These are phyloP conservation scores for Clohesyomyces aquaticus DNA, from an alignment of 495 filamentous ascomycete species.

Conservation along the genomic window DNA sequence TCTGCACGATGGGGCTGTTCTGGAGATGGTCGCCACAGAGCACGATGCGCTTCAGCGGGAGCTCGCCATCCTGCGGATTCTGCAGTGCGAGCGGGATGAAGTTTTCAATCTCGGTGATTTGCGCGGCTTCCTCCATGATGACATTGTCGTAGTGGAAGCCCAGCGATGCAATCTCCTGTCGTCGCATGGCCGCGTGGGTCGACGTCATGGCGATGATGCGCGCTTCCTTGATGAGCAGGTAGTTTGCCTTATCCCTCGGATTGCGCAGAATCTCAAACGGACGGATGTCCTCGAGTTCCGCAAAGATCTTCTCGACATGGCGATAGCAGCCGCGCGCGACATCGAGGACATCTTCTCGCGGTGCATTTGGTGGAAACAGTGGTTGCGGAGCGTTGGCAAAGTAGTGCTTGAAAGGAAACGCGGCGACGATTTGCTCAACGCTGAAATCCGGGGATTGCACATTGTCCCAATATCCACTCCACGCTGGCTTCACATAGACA, in stretches of 20 bases:
- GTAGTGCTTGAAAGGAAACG: conserved; percentile 88
- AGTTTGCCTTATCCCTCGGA: conserved; percentile 90
- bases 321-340: conserved; percentile 83
- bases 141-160: conserved; percentile 98
- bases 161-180: conserved; percentile 84
- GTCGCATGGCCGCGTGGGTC: conserved; percentile 96
- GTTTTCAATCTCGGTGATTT: conserved; percentile 96
- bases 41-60: conserved; percentile 82
- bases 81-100: conserved; percentile 94
- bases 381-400: conserved; percentile 88
- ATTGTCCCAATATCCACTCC: conserved; percentile 78
- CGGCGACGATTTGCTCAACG: conserved; percentile 64
- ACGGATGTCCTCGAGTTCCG: conserved; percentile 87
- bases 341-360: conserved; percentile 72
- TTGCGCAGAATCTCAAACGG: conserved; percentile 93
- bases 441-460: conserved; percentile 53
- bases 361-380: conserved; percentile 67
- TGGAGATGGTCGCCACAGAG: conserved; percentile 95
- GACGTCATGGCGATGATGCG: conserved; percentile 98
- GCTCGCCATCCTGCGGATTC: conserved; percentile 71
- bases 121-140: conserved; percentile 97
- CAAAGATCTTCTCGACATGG: conserved; percentile 90
- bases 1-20: conserved; percentile 94
- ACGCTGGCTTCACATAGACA: conserved; percentile 86
- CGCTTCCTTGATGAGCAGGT: conserved; percentile 91